Base-by-base conservation (phyloP, 345 rosid species). In the Mangifera indica region DNA sequence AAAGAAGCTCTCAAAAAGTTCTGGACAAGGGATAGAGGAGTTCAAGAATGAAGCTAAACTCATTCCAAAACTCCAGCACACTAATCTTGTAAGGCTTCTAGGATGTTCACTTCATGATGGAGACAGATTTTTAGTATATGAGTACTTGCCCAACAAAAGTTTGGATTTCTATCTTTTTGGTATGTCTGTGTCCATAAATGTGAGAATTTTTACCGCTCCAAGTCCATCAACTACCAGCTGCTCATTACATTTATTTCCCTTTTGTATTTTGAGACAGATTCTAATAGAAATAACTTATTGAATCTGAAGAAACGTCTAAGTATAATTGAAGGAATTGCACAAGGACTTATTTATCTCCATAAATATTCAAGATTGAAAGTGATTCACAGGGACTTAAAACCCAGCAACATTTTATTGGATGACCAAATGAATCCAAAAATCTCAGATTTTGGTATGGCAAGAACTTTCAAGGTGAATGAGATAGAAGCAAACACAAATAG, bases 341-440 rank as follows among this genome's bases (percentile, higher is more conserved):
- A 72, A 72, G 60, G 76, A 18, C 76, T 73, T 11, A 10, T 56
- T 46, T 65, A 66, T 20, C 71, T 73, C 1, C 66, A 73, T 46
- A 57, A 51, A 49, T 51, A 60, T 29, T 71, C 74, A 12, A 48
- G 67, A 71, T 32, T 71, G 29, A 60, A 60, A 60, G 40, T 71
- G n/a, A 37, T 61, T 9, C 66, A 63, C 20, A 42, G 51, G 42
- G 66, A 63, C 12, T 12, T 63, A 10, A 63, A 63, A 20, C 29
- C 66, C 1, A 63, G 52, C 11, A 63, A 63, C 26, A 63, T 63
- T 20, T 63, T 40, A 49, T 60, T 60, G n/a, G 74, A 71, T 51
- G 60, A 49, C 21, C 59, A 49, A 15, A 71, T 71, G 74, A 71
- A 61, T 20, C 67, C 74, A 1, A 71, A 71, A 52, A 71, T 71